Conservation (phyloP, 78 protist species). For the Bigelowiella natans region DNA sequence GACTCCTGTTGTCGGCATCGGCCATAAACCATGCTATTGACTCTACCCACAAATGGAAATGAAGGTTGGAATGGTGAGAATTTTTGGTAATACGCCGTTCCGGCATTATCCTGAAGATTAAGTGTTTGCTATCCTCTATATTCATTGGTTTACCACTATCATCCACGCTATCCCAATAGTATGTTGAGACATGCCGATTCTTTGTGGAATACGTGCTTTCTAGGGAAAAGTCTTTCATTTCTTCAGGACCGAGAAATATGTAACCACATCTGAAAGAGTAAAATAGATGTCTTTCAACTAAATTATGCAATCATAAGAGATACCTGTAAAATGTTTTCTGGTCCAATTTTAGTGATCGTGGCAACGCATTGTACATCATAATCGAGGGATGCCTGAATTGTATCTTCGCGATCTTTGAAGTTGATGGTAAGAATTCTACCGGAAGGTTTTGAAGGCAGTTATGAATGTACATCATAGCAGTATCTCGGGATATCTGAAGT, state of each 20-base stretch:
- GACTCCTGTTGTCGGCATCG: neutral
- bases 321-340: neutral
- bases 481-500: neutral
- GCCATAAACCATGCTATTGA: neutral
- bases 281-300: neutral
- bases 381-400: neutral
- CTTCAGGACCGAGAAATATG: neutral
- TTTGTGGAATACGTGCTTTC: neutral
- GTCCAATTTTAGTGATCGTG: neutral
- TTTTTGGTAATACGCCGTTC: neutral
- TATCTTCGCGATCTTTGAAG: neutral
- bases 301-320: neutral
- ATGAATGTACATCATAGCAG: neutral
- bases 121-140: neutral
- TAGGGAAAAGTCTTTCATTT: neutral
- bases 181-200: neutral
- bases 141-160: neutral
- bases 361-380: neutral
- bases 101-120: neutral
- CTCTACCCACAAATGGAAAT: neutral
- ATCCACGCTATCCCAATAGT: neutral
- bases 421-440: neutral
- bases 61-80: neutral
- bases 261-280: neutral
- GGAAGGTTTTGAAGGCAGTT: neutral